Evolutionary conservation across 371 early-diverging fungal genomes (phyloP), one percentile per base, ranked within the genome.

Genomic region (Mortierella sp.): DNA sequence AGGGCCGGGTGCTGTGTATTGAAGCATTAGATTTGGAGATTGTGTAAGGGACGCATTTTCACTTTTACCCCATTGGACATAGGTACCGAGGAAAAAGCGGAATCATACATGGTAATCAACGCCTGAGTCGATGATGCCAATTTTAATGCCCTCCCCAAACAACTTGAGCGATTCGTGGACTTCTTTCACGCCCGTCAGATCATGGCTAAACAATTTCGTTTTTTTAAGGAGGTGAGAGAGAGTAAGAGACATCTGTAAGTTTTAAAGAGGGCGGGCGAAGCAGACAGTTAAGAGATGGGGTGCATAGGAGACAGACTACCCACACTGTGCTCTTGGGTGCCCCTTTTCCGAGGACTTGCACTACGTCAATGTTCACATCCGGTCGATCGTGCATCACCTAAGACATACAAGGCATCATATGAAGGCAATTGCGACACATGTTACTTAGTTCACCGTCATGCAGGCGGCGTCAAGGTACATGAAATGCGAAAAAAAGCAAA

Each of bases 1-100:
- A 86, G 72, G 21, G 87, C 84, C 2, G 85, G 84, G 64, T 86
- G 87, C 61, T 73, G 41, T 5, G 34, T 14, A 3, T 12, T 12
- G 24, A 43, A 31, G 30, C 28, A 39, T 34, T 34, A 14, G 7
- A 14, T 34, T 34, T n/a, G n/a, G n/a, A n/a, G n/a, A n/a, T n/a
- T n/a, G n/a, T n/a, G n/a, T n/a, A n/a, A n/a, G n/a, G n/a, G n/a
- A n/a, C n/a, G n/a, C n/a, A n/a, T n/a, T n/a, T n/a, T n/a, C n/a
- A n/a, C n/a, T n/a, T n/a, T n/a, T n/a, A n/a, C n/a, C 39, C 39
- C 17, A 14, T 28, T 2, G 2, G 24, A 15, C 6, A 24, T 39
- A 3, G 9, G 26, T 34, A 19, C 3, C 17, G 3, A n/a, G 19
- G 7, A 1, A 24, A 31, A 46, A 37, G 14, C 17, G 5, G 7